Percentiles rank a stretch among this genome's conserved stretches.
Evolutionary conservation across 352 stramenopile genomes (phyloP).

Genomic region (Pythium plurisporium): DNA sequence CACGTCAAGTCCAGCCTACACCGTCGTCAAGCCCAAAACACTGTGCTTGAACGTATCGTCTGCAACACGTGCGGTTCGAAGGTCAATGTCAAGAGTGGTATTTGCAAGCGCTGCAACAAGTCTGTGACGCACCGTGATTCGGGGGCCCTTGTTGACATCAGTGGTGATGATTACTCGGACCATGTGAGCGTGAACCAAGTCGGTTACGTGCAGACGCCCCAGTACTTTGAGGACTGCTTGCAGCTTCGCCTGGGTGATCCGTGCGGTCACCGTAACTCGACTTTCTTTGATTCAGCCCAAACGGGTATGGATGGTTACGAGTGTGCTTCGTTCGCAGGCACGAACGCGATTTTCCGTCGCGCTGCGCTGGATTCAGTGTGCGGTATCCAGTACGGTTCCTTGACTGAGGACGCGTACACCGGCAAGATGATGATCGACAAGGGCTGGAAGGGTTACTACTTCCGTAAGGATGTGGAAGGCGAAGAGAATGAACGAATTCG

Average conservation of each 20-base stretch:
- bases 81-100: conserved; percentile 25
- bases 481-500: conserved; percentile 83
- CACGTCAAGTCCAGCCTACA: conserved; percentile 52
- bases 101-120: conserved; percentile 34
- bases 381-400: conserved; percentile 86
- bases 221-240: conserved; percentile 88
- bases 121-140: conserved; percentile 33
- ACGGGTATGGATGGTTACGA: conserved; percentile 85
- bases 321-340: conserved; percentile 85
- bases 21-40: conserved; percentile 38
- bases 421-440: conserved; percentile 80
- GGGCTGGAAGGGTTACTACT: conserved; percentile 86
- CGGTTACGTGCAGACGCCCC: conserved; percentile 84
- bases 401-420: conserved; percentile 88
- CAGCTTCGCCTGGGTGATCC: conserved; percentile 86
- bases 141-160: conserved; percentile 75
- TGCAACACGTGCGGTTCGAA: conserved; percentile 7
- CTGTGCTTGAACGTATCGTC: conserved; percentile 27
- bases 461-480: conserved; percentile 88
- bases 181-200: conserved; percentile 89
- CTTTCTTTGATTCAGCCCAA: conserved; percentile 89
- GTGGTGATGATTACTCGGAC: conserved; percentile 81
- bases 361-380: conserved; percentile 86
- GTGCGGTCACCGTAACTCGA: conserved; percentile 87
- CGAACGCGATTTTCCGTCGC: conserved; percentile 87